Conservation (phyloP, 1,284 basidiomycete genomes). For the Trichosporon asahii region DNA sequence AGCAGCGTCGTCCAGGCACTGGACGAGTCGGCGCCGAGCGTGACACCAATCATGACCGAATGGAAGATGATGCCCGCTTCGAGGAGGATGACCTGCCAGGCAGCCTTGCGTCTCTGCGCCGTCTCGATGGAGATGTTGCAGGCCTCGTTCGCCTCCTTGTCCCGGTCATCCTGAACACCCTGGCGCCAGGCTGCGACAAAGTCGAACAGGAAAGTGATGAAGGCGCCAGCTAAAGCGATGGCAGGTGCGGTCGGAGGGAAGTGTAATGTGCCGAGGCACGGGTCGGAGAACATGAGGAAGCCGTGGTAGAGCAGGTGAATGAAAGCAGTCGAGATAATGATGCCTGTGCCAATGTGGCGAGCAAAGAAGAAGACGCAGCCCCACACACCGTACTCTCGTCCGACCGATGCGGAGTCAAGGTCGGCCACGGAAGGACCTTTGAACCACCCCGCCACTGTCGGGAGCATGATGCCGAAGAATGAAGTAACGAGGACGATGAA, state of each 20-base stretch:
- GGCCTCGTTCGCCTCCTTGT: neutral
- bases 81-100: conserved; percentile 47
- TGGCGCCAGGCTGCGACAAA: conserved; percentile 31
- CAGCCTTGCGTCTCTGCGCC: neutral
- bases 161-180: neutral
- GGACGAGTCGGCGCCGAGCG: conserved; percentile 30
- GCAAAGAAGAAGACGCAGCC: conserved; percentile 47
- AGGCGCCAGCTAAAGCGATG: conserved; percentile 45
- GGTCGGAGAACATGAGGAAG: conserved; percentile 50
- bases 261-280: conserved; percentile 51
- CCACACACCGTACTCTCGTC: conserved; percentile 29
- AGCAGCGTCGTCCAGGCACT: conserved; percentile 31
- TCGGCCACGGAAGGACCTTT: conserved; percentile 12
- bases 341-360: conserved; percentile 49
- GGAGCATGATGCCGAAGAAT: conserved; percentile 43
- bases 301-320: conserved; percentile 53
- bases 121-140: conserved; percentile 5
- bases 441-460: conserved; percentile 37
- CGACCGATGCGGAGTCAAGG: conserved; percentile 27
- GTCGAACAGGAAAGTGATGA: conserved; percentile 48
- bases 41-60: conserved; percentile 34
- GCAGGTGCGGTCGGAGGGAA: conserved; percentile 53
- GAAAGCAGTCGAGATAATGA: conserved; percentile 54
- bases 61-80: conserved; percentile 54
- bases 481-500: conserved; percentile 52